Evolutionary conservation across 768 basidiomycete species (phyloP).

Genomic region (Mycena capillaripes): DNA sequence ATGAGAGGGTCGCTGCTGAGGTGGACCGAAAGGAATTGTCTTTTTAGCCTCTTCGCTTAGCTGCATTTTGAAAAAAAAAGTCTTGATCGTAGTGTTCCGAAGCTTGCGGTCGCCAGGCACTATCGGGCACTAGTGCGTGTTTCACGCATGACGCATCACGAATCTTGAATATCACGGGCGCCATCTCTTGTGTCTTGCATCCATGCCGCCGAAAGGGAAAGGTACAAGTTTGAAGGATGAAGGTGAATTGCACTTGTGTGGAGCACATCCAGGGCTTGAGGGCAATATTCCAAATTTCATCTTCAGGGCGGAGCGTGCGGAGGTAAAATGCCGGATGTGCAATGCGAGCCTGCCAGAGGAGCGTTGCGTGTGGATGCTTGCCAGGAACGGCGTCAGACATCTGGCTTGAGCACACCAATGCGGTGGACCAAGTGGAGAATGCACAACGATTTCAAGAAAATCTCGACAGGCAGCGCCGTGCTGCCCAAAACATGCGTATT

Average conservation of each 20-base stretch:
- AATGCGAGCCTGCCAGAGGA: background rate
- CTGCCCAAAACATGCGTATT: background rate
- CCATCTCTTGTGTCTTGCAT: background rate
- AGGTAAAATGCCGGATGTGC: constrained; percentile 6
- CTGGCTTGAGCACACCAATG: background rate
- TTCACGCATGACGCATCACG: no score
- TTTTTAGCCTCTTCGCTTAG: background rate
- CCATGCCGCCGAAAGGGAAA: no score
- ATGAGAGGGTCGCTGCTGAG: background rate
- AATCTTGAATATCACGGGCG: background rate
- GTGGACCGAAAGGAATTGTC: background rate
- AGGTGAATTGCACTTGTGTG: background rate
- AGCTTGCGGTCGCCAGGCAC: background rate
- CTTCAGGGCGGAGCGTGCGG: background rate
- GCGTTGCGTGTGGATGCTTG: background rate
- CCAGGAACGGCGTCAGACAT: background rate
- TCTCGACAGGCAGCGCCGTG: background rate
- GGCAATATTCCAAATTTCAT: background rate
- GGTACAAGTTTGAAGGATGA: constrained; percentile 1
- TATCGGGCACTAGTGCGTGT: background rate
- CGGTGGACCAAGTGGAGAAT: background rate
- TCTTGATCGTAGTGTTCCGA: background rate
- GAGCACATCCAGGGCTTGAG: background rate
- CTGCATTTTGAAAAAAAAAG: background rate
- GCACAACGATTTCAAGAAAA: background rate